phyloP scores from a whole-genome alignment of 352 stramenopile species.

The Globisporangium mamillatum region DNA sequence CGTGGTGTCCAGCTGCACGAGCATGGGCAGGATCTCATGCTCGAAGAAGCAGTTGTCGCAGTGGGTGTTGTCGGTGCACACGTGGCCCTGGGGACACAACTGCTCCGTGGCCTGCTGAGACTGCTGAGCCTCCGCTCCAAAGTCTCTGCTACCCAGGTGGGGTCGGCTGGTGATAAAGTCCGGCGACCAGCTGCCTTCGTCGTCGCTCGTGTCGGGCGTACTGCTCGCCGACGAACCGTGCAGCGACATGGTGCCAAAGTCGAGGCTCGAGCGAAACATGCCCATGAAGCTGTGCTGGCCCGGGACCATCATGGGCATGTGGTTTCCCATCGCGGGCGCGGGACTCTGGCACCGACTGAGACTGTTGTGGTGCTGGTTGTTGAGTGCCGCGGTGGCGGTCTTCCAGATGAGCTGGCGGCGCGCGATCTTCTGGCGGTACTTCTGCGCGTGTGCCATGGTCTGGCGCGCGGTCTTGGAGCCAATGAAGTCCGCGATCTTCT shows the following conservation, averaged over 20 bases:
- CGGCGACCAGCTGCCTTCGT: conserved; percentile 15
- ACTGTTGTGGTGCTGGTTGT: conserved; percentile 4
- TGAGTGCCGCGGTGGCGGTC: conserved; percentile 6
- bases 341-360: not conserved
- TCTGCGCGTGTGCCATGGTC: conserved; percentile 31
- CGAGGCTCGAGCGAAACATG: conserved; percentile 10
- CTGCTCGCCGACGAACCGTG: conserved; percentile 9
- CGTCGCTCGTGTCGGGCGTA: conserved; percentile 21
- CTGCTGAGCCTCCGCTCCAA: not conserved
- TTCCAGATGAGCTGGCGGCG: conserved; percentile 25
- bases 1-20: conserved; percentile 28
- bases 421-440: conserved; percentile 32
- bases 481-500: conserved; percentile 24
- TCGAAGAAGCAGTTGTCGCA: conserved; percentile 33
- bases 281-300: conserved; percentile 12
- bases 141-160: conserved; percentile 9
- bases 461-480: conserved; percentile 26
- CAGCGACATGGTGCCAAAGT: conserved; percentile 10
- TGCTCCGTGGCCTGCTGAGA: not conserved
- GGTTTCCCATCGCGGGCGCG: conserved; percentile 23
- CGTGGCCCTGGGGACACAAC: conserved; percentile 9
- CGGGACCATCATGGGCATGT: not conserved
- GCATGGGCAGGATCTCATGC: conserved; percentile 33
- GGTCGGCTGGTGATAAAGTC: not conserved
- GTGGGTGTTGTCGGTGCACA: conserved; percentile 9